phyloP scores from a whole-genome alignment of 345 rosid genomes.

The Lumnitzera littorea region DNA sequence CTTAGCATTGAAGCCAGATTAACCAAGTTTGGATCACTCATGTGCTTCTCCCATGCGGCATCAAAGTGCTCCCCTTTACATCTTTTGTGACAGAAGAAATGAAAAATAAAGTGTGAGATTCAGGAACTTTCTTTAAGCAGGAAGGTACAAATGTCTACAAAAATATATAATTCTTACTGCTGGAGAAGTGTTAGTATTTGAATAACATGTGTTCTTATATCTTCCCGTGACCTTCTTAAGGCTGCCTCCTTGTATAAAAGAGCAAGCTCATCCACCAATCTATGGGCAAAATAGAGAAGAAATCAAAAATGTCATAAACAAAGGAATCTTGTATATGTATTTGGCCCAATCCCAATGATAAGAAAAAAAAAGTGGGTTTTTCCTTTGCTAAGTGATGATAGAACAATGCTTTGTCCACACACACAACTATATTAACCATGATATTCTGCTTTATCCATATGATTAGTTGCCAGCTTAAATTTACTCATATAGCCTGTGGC shows the following conservation, averaged over 20 bases:
- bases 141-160: neutral
- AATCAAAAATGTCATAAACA: no score
- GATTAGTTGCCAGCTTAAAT: no score
- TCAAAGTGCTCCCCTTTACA: constrained; percentile 60
- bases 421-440: no score
- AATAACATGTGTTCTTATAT: constrained; percentile 45
- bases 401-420: no score
- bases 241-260: constrained; percentile 63
- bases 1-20: constrained; percentile 20
- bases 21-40: constrained; percentile 54
- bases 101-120: neutral
- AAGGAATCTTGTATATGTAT: no score
- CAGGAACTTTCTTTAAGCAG: neutral
- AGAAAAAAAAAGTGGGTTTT: neutral
- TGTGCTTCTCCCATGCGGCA: constrained; percentile 58
- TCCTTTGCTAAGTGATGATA: no score
- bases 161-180: constrained; percentile 37
- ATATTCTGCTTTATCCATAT: no score
- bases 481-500: no score
- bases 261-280: constrained; percentile 80
- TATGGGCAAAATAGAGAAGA: constrained; percentile 9
- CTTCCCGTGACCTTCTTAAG: constrained; percentile 48
- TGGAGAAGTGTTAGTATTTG: constrained; percentile 55
- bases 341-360: neutral
- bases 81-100: constrained; percentile 21